Base-by-base conservation (phyloP, 345 rosid species). In the Carallia pectinifolia region DNA sequence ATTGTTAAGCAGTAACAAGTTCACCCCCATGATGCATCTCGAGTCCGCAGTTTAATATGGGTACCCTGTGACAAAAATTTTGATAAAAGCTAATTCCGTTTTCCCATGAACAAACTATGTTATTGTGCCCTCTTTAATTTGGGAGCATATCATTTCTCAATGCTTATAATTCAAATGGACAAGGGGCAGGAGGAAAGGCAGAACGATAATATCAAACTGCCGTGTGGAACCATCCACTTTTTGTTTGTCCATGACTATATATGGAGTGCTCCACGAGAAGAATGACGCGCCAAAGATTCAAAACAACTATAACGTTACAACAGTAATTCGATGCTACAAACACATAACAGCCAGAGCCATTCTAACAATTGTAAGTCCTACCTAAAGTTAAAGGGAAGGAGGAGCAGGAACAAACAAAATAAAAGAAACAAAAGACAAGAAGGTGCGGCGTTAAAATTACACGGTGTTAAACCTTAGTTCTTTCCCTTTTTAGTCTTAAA, bases 311-410 rank as follows among this genome's bases (percentile, higher is more conserved):
- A 67, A 62, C 53, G 69, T 76, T 44, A 62, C 75, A 19, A 56
- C 29, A 72, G 63, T 16, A 68, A 66, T 58, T 39, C 56, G 13
- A 64, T 73, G 68, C 77, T 40, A 71, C 58, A 66, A 72, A 56
- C 70, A 77, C 79, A 66, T 6, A 17, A 73, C 73, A 40, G 58
- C 74, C 65, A 38, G 16, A 27, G 6, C 6, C 53, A 58, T 66
- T 73, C 82, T 76, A 83, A 67, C 5, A 29, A 74, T 53, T 65
- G 54, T 55, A 47, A 67, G 54, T 73, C 76, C 85, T 81, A 73
- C 66, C 84, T 65, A 77, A 71, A 29, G 23, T 76, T 70, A 79
- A 47, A 6, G 29, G 50, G 50, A 44, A 44, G 50, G 50, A 6
- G 38, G 2, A 40, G 3, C 15, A 7, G 1, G 7, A 38, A 38